Evolutionary conservation across 225 moss, liverwort and hornwort genomes (phyloP).

Genomic region (Pleurozium schreberi): DNA sequence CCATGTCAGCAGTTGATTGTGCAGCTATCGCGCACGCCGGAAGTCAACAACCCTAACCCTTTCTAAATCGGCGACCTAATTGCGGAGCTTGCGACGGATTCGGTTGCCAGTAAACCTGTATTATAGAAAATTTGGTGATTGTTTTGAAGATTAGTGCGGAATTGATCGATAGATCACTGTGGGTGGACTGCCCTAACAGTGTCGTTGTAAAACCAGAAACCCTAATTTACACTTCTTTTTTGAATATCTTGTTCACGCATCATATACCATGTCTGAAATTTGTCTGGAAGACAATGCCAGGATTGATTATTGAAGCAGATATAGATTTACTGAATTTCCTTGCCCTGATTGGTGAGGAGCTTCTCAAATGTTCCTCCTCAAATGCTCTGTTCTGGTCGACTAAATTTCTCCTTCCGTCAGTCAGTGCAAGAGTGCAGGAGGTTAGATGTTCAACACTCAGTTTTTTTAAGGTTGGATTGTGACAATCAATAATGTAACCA

Average conservation of each 20-base stretch:
- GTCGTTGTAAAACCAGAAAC: neutral
- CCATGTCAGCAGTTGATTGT: slow-evolving; percentile 84
- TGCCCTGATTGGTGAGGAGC: neutral
- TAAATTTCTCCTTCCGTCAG: neutral
- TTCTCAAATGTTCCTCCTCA: no score
- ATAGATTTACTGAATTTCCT: neutral
- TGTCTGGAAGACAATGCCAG: neutral
- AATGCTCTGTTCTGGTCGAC: neutral
- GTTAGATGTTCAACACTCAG: neutral
- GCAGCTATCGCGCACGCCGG: slow-evolving; percentile 60
- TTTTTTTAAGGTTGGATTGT: neutral
- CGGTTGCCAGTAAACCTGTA: neutral
- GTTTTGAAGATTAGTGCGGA: neutral
- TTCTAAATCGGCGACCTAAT: slow-evolving; percentile 2
- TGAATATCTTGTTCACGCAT: neutral
- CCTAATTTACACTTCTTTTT: neutral
- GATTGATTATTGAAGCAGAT: neutral
- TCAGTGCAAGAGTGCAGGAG: neutral
- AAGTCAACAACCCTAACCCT: slow-evolving; percentile 66
- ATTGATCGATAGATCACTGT: neutral
- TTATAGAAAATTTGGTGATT: neutral
- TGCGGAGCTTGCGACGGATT: neutral
- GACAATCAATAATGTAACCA: neutral
- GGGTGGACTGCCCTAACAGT: neutral
- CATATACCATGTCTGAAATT: neutral